A percentile compares a stretch with the other conserved stretches of the same genome.
phyloP scores from a whole-genome alignment of 495 filamentous ascomycete genomes.

The Pyrenula massariospora region DNA sequence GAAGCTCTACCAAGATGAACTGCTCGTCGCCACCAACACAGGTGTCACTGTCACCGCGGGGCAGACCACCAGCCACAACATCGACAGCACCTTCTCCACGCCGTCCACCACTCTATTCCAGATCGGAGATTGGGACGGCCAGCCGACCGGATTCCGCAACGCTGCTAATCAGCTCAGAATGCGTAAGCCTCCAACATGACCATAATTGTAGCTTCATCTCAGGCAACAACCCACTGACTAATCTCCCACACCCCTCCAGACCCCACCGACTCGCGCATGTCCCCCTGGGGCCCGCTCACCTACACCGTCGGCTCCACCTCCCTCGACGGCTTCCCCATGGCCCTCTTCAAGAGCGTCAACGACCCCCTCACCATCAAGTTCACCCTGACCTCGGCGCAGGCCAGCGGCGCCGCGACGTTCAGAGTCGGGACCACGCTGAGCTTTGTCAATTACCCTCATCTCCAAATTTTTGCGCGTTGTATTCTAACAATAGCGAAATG shows the following conservation, averaged over 20 bases:
- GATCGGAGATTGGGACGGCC: conserved; percentile 53
- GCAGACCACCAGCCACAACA: conserved; percentile 36
- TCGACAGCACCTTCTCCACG: conserved; percentile 30
- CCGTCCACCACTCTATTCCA: conserved; percentile 43
- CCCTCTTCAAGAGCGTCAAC: conserved; percentile 49
- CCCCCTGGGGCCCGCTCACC: conserved; percentile 42
- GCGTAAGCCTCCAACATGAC: conserved; percentile 17
- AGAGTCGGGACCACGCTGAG: conserved; percentile 53
- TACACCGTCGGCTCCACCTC: conserved; percentile 45
- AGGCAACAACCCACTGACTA: too few relatives aligned
- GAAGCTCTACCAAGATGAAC: conserved; percentile 55
- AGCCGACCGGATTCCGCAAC: conserved; percentile 54
- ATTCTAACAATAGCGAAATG: background rate
- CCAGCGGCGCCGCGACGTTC: conserved; percentile 39
- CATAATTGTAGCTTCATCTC: too few relatives aligned
- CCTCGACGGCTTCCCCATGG: conserved; percentile 50
- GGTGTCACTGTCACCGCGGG: conserved; percentile 44
- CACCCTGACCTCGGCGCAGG: conserved; percentile 34
- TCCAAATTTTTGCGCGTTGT: conserved; percentile 3
- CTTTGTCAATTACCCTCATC: conserved; percentile 35
- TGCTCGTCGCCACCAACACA: conserved; percentile 33
- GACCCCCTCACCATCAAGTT: conserved; percentile 51
- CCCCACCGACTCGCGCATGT: conserved; percentile 51
- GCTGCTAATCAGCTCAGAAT: conserved; percentile 53
- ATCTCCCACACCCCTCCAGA: too few relatives aligned